Base-by-base conservation (phyloP, 176 grass and related monocot genomes). In the Eremochloa ophiuroides region DNA sequence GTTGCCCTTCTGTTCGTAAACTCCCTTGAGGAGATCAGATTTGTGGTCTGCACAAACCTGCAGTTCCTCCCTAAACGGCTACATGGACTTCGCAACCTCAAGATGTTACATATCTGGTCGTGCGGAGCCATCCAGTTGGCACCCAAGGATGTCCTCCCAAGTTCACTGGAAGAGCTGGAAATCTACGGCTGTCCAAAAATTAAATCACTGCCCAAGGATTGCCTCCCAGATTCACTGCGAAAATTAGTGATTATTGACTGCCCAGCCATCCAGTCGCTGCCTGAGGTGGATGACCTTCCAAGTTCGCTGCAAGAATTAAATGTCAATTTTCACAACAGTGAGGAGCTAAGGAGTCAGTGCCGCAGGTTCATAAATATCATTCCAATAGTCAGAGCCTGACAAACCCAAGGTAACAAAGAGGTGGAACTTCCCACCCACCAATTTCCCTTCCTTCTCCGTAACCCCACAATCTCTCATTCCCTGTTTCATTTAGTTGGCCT, bases 251-350 rank as follows among this genome's bases (percentile, higher is more conserved):
- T 39, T 6, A 0, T 0, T 0, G 2, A 0, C 0, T 59, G 55
- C 55, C 55, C 10, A 13, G 3, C n/a, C 10, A 59, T 59, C 1
- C 55, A 0, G 3, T 26, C 9, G 23, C 55, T 59, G 4, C 55
- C 55, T 4, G 0, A 26, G n/a, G 55, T 59, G 55, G 55, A 59
- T 26, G 50, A 53, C 50, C 50, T 53, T 22, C 50, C 50, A 22
- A 53, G 20, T 71, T 66, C 44, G 10, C 40, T 51, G 46, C 31
- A 4, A 10, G 2, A 33, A 56, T 5, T 82, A 22, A 0, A 29
- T 28, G 62, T 60, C 35, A 0, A 0, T 37, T 0, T 0, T 5
- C 0, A 1, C 34, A 2, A 1, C 2, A 80, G 31, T 0, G 34
- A 76, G 44, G 81, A 75, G 81, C 61, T 83, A 15, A 83, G 7